phyloP scores from a whole-genome alignment of 768 basidiomycete genomes.

The Tricholoma hemisulphureum region DNA sequence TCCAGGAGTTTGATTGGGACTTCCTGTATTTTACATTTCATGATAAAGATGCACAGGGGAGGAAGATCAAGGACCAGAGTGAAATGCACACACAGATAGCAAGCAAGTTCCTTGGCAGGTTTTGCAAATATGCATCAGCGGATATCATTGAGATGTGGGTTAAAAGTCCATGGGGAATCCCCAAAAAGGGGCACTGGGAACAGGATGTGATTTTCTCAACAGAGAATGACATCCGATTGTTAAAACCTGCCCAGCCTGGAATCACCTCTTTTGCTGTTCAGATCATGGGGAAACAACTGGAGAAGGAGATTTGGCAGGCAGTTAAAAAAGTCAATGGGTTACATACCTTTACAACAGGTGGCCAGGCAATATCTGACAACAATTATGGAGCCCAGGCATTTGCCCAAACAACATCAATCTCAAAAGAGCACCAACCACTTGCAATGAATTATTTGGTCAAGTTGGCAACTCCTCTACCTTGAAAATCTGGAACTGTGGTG shows the following conservation, averaged over 20 bases:
- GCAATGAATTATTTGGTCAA: slow-evolving; percentile 11
- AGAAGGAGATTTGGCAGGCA: slow-evolving; percentile 6
- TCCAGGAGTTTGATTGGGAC: not conserved
- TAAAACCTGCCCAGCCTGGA: slow-evolving; percentile 14
- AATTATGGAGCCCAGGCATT: slow-evolving; percentile 11
- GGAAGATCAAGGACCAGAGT: not conserved
- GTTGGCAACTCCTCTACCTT: not conserved
- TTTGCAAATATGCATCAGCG: slow-evolving; percentile 4
- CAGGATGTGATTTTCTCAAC: slow-evolving; percentile 10
- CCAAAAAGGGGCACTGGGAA: not conserved
- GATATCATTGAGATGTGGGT: slow-evolving; percentile 15
- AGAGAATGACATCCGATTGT: slow-evolving; percentile 1
- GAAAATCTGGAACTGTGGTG: not conserved
- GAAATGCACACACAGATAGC: not conserved
- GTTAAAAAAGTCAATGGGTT: slow-evolving; percentile 7
- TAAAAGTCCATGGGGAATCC: slow-evolving; percentile 11
- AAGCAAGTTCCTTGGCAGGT: not conserved
- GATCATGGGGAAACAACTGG: slow-evolving; percentile 11
- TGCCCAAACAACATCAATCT: not conserved
- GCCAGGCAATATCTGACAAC: slow-evolving; percentile 3
- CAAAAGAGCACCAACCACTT: slow-evolving; percentile 10
- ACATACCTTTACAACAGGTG: slow-evolving; percentile 4
- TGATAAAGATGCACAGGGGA: not conserved
- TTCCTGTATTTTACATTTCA: not conserved
- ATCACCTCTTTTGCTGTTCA: slow-evolving; percentile 22